These are phyloP conservation scores for Euphorbia peplus DNA, from an alignment of 345 rosid genomes.

Conservation along the genomic window DNA sequence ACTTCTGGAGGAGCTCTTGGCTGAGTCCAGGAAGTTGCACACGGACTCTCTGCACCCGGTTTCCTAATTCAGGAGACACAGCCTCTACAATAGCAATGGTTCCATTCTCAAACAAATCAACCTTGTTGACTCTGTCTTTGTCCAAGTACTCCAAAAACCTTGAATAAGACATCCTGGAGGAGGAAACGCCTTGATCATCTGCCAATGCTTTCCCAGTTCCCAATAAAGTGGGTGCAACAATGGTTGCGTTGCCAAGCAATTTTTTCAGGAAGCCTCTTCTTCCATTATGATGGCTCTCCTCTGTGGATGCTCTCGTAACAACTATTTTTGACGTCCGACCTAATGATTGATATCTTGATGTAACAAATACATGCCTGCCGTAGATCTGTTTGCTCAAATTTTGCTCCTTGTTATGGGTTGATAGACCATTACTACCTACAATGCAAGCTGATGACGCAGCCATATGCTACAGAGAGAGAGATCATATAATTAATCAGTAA, in stretches of 20 bases:
- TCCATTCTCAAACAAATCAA: slow-evolving; percentile 93
- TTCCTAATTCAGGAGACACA: slow-evolving; percentile 92
- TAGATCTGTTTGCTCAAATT: slow-evolving; percentile 35
- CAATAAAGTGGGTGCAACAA: slow-evolving; percentile 54
- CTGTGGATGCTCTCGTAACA: slow-evolving; percentile 51
- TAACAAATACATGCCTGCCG: slow-evolving; percentile 36
- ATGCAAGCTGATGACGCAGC: slow-evolving; percentile 73
- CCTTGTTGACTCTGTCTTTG: slow-evolving; percentile 80
- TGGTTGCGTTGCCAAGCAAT: slow-evolving; percentile 62
- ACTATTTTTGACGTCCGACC: slow-evolving; percentile 39
- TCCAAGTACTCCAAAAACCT: slow-evolving; percentile 94
- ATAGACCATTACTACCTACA: slow-evolving; percentile 51
- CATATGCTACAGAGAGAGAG: slow-evolving; percentile 41
- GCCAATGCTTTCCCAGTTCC: slow-evolving; percentile 74
- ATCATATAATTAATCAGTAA: not conserved
- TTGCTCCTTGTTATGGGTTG: slow-evolving; percentile 35
- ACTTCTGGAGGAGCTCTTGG: slow-evolving; percentile 94
- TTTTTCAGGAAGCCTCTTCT: slow-evolving; percentile 74
- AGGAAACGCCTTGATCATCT: slow-evolving; percentile 88
- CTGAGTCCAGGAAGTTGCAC: slow-evolving; percentile 94
- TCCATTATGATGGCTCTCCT: slow-evolving; percentile 45
- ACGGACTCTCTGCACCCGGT: slow-evolving; percentile 88
- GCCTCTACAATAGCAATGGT: slow-evolving; percentile 98
- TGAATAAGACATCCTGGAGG: slow-evolving; percentile 97
- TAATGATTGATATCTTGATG: slow-evolving; percentile 29